These are phyloP conservation scores for Trichophyton verrucosum DNA, from an alignment of 2,329 filamentous ascomycete genomes.

Conservation along the genomic window DNA sequence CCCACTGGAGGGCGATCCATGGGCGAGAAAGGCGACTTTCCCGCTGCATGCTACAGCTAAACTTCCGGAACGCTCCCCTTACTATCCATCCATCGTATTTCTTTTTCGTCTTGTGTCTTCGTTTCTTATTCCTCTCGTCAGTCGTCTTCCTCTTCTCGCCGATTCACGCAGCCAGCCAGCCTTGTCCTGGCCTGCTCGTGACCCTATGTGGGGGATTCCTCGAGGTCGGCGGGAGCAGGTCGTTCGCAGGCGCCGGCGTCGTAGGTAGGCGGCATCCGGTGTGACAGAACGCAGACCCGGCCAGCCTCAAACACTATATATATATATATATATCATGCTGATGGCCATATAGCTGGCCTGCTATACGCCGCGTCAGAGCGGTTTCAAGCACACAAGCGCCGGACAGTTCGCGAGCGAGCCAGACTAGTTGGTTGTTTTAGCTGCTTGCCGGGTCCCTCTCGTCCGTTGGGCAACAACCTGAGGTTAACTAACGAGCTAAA, in stretches of 20 bases:
- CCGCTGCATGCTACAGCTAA: not conserved
- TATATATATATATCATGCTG: too few species aligned
- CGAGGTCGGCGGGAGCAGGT: not conserved
- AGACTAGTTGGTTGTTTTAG: not conserved
- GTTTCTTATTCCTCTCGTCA: not conserved
- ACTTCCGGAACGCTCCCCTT: not conserved
- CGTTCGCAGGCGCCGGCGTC: too few species aligned
- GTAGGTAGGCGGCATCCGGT: too few species aligned
- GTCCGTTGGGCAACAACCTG: conserved; percentile 1
- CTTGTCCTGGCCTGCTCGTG: not conserved
- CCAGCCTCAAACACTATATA: too few species aligned
- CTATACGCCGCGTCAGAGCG: too few species aligned
- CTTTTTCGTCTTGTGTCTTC: not conserved
- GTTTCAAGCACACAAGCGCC: not conserved
- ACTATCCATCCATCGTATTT: too few species aligned
- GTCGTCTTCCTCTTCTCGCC: too few species aligned
- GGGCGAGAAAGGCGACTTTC: not conserved
- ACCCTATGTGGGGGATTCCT: not conserved
- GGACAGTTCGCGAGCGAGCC: not conserved
- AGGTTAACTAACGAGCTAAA: too few species aligned
- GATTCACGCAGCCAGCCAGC: not conserved
- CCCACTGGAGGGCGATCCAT: not conserved
- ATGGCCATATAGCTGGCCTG: too few species aligned
- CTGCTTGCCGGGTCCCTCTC: not conserved
- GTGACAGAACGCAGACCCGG: too few species aligned